Evolutionary conservation across 192 early-diverging fungal species (phyloP).

Genomic region (Linnemannia hyalina): DNA sequence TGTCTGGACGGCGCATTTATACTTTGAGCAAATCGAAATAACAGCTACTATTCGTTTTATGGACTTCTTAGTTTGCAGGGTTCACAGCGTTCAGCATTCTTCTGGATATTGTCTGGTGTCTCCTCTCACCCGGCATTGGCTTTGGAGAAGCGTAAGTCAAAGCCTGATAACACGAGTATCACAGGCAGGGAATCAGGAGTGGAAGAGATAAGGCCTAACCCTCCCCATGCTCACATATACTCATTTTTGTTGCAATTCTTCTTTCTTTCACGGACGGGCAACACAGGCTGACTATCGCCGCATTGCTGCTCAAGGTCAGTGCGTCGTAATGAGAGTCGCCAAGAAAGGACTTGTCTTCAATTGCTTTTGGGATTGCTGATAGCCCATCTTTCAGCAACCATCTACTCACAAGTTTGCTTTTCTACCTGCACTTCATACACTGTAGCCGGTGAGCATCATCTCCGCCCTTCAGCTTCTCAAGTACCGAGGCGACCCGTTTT

Average conservation of each 20-base stretch:
- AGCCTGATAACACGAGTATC: not conserved
- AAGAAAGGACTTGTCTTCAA: not conserved
- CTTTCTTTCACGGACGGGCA: not conserved
- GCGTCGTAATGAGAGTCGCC: not conserved
- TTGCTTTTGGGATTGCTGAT: not conserved
- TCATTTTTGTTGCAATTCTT: not conserved
- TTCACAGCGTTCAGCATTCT: constrained; percentile 61
- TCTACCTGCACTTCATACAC: not conserved
- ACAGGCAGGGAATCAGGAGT: not conserved
- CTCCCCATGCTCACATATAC: not conserved
- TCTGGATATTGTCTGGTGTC: constrained; percentile 63
- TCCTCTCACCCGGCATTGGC: constrained; percentile 56
- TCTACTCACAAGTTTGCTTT: not conserved
- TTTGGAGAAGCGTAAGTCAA: constrained; percentile 56
- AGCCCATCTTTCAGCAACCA: not conserved
- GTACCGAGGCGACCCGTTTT: constrained; percentile 62
- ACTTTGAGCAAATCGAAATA: not conserved
- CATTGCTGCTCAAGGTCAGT: constrained; percentile 39
- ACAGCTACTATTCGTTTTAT: not conserved
- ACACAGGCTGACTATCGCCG: constrained; percentile 31
- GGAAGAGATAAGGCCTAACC: not conserved
- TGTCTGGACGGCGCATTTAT: not conserved
- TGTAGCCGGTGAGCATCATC: constrained; percentile 64
- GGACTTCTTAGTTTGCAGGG: constrained; percentile 57
- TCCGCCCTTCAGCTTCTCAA: constrained; percentile 60